phyloP scores from a whole-genome alignment of 495 filamentous ascomycete genomes.

The Hypoxylon rickii region DNA sequence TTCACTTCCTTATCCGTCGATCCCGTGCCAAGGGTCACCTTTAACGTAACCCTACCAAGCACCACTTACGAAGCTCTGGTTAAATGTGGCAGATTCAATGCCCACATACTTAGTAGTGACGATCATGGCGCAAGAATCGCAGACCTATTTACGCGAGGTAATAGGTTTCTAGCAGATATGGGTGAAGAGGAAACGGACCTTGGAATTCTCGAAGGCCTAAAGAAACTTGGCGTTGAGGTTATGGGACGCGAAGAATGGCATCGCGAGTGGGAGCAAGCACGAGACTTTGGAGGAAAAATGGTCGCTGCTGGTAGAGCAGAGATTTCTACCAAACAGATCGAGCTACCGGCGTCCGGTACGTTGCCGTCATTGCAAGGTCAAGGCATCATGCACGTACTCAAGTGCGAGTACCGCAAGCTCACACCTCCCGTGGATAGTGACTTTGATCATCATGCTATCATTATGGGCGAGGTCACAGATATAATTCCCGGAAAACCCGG shows the following conservation, averaged over 20 bases:
- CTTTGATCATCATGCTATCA: constrained; percentile 55
- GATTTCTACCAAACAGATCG: constrained; percentile 1
- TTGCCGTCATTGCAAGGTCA: constrained; percentile 40
- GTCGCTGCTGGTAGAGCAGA: background rate
- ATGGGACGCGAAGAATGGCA: constrained; percentile 18
- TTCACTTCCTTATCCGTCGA: constrained; percentile 74
- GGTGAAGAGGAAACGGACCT: constrained; percentile 5
- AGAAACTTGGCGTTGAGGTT: constrained; percentile 30
- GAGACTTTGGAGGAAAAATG: background rate
- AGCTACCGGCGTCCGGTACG: constrained; percentile 12
- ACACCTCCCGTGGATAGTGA: constrained; percentile 33
- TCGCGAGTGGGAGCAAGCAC: constrained; percentile 24
- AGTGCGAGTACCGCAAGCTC: constrained; percentile 39
- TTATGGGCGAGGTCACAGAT: constrained; percentile 57
- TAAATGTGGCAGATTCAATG: constrained; percentile 47
- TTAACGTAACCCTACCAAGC: constrained; percentile 78
- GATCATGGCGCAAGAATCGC: constrained; percentile 49
- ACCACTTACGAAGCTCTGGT: constrained; percentile 68
- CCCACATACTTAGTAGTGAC: constrained; percentile 53
- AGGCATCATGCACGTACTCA: constrained; percentile 49
- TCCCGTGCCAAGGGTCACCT: constrained; percentile 71
- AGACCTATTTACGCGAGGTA: constrained; percentile 48
- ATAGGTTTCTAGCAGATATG: constrained; percentile 19
- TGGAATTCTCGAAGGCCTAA: constrained; percentile 38
- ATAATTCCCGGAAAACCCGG: constrained; percentile 39